Evolutionary conservation across 169 alveolate genomes (phyloP).

Genomic region (Babesia ovata): DNA sequence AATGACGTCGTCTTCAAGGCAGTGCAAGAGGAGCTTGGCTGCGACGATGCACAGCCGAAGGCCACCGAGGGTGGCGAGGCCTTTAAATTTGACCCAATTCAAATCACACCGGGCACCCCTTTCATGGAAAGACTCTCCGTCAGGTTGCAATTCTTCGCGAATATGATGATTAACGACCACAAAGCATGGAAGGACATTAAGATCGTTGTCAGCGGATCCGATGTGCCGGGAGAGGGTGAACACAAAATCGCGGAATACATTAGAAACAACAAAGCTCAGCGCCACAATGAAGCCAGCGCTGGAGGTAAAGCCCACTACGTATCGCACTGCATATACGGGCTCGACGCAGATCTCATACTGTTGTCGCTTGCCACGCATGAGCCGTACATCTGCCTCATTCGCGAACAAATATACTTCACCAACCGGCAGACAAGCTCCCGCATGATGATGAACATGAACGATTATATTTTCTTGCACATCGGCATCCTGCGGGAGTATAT

Average conservation of each 20-base stretch:
- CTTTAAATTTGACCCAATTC: conserved; percentile 82
- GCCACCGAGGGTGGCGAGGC: not conserved
- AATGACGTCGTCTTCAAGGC: conserved; percentile 41
- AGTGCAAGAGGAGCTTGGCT: conserved; percentile 22
- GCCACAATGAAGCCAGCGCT: conserved; percentile 31
- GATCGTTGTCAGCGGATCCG: conserved; percentile 90
- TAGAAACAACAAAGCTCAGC: conserved; percentile 69
- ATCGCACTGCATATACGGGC: conserved; percentile 94
- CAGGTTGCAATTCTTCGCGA: conserved; percentile 67
- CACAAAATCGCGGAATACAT: conserved; percentile 94
- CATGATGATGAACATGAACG: conserved; percentile 66
- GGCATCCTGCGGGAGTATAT: conserved; percentile 86
- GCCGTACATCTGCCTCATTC: conserved; percentile 86
- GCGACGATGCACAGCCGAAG: conserved; percentile 2
- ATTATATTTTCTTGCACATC: conserved; percentile 65
- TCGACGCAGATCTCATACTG: conserved; percentile 96
- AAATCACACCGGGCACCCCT: conserved; percentile 95
- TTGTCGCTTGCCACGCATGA: conserved; percentile 94
- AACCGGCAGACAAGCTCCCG: conserved; percentile 38
- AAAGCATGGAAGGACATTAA: conserved; percentile 83
- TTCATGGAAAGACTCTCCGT: conserved; percentile 85
- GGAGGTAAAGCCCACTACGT: conserved; percentile 18
- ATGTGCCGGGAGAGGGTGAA: conserved; percentile 98
- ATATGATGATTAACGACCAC: conserved; percentile 74
- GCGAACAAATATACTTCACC: conserved; percentile 87